These are phyloP conservation scores for Wolfiporia cocos DNA, from an alignment of 1,284 basidiomycete species.

Conservation along the genomic window DNA sequence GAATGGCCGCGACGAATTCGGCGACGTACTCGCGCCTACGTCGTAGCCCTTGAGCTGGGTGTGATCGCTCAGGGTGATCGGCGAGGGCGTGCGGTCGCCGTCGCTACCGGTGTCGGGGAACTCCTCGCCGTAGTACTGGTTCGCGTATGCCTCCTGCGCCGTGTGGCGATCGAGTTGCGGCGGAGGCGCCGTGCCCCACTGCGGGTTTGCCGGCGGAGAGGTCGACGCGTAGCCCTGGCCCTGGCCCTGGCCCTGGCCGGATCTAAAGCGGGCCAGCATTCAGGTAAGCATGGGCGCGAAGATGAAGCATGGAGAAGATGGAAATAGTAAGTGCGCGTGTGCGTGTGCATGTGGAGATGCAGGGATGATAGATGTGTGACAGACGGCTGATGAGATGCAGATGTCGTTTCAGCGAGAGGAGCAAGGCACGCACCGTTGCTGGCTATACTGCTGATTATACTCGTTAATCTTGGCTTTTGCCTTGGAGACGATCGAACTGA, in stretches of 20 bases:
- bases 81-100: slow-evolving; percentile 5
- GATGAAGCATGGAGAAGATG: too few relatives aligned
- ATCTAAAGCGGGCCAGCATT: slow-evolving; percentile 6
- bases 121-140: slow-evolving; percentile 14
- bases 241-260: slow-evolving; percentile 10
- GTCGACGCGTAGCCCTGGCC: too few relatives aligned
- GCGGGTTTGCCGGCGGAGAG: slow-evolving; percentile 8
- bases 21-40: slow-evolving; percentile 9
- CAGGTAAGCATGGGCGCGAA: too few relatives aligned
- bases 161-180: slow-evolving; percentile 19
- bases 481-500: slow-evolving; percentile 62
- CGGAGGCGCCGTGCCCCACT: slow-evolving; percentile 14
- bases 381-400: not conserved
- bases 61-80: slow-evolving; percentile 8
- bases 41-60: slow-evolving; percentile 14
- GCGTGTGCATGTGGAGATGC: too few relatives aligned
- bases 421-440: slow-evolving; percentile 28
- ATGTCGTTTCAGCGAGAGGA: not conserved
- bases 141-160: slow-evolving; percentile 16
- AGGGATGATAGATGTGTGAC: not conserved
- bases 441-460: slow-evolving; percentile 38
- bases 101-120: not conserved
- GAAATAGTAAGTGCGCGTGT: too few relatives aligned
- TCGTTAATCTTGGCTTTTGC: slow-evolving; percentile 79
- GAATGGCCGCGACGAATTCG: not conserved